phyloP scores from a whole-genome alignment of 2,329 filamentous ascomycete species.

The Pseudogymnoascus pannorum region DNA sequence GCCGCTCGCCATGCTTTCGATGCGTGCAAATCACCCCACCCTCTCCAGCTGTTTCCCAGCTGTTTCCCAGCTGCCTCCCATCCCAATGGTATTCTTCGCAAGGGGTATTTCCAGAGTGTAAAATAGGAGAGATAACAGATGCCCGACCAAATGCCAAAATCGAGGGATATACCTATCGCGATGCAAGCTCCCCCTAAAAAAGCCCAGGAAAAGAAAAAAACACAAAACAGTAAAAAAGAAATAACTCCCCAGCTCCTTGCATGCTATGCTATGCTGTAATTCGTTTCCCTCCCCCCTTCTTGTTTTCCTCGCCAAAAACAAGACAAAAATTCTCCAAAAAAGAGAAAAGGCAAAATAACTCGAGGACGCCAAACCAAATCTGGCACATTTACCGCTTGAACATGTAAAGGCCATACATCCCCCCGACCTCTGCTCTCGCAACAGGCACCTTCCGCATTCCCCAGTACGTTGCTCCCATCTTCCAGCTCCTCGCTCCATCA shows the following conservation, averaged over 20 bases:
- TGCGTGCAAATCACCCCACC: not conserved
- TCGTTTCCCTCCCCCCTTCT: no score
- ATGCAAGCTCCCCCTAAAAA: not conserved
- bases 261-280: not conserved
- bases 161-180: not conserved
- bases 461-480: conserved; percentile 79
- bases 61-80: not conserved
- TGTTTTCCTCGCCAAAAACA: not conserved
- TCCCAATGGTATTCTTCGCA: not conserved
- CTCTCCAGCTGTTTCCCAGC: no score
- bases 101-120: not conserved
- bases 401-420: conserved; percentile 53
- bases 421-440: conserved; percentile 47
- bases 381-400: conserved; percentile 44
- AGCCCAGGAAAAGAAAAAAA: not conserved
- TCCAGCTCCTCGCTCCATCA: conserved; percentile 61
- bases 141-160: not conserved
- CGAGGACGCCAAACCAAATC: no score
- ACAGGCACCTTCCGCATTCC: conserved; percentile 66
- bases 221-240: not conserved
- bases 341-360: no score
- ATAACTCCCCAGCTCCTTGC: not conserved
- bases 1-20: not conserved
- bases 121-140: not conserved
- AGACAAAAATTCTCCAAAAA: not conserved